Conservation (phyloP, 805 yeast genomes). For the Candida sonorensis region DNA sequence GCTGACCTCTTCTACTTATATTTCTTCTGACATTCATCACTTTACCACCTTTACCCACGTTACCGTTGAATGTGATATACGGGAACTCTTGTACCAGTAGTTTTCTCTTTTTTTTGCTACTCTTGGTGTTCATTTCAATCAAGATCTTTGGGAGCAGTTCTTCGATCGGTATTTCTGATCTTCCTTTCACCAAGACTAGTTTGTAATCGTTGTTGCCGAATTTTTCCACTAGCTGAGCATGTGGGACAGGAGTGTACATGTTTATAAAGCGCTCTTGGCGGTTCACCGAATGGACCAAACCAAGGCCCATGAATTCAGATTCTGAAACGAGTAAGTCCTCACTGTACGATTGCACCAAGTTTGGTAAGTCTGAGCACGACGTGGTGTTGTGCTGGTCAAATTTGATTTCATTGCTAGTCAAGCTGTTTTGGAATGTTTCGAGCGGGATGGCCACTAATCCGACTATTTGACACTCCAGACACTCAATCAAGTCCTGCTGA, state of each 20-base stretch:
- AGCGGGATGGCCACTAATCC: constrained; percentile 30
- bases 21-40: constrained; percentile 43
- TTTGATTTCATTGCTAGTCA: constrained; percentile 2
- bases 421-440: constrained; percentile 13
- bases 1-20: constrained; percentile 29
- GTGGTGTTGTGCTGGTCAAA: too few relatives aligned
- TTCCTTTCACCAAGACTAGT: constrained; percentile 48
- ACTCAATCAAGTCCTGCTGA: constrained; percentile 27
- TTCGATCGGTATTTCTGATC: constrained; percentile 56
- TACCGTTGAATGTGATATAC: constrained; percentile 32
- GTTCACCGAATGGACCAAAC: constrained; percentile 63
- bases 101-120: constrained; percentile 6
- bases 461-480: constrained; percentile 36
- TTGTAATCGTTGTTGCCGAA: constrained; percentile 20
- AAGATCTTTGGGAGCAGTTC: constrained; percentile 26
- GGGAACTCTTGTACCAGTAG: constrained; percentile 26
- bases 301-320: constrained; percentile 41
- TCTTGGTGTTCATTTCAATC: constrained; percentile 1
- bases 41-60: constrained; percentile 38
- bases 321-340: too few relatives aligned
- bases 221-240: constrained; percentile 6
- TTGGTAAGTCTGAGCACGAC: constrained; percentile 21
- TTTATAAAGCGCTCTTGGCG: constrained; percentile 33
- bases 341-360: constrained; percentile 15
- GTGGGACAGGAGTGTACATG: constrained; percentile 45